Percentiles rank a stretch among this genome's conserved stretches.
Evolutionary conservation across 2,329 filamentous ascomycete species (phyloP).

Genomic region (Cordyceps javanica): DNA sequence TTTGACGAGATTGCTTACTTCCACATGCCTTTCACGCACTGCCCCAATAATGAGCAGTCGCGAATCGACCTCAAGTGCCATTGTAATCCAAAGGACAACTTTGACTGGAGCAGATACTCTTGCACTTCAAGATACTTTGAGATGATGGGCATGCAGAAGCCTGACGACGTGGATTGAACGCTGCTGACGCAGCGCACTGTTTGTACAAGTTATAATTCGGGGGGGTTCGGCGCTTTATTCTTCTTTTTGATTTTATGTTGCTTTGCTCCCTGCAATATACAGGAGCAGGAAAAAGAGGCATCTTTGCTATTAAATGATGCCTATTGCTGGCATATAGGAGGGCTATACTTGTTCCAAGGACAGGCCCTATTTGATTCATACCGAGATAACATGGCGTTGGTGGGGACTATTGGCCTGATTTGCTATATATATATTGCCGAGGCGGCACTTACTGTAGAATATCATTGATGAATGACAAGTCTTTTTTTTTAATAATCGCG

Average conservation of each 20-base stretch:
- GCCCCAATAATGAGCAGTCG: conserved; percentile 82
- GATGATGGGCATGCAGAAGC: conserved; percentile 72
- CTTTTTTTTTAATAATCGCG: background rate
- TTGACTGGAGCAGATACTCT: conserved; percentile 98
- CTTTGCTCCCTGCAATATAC: background rate
- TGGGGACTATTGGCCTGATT: background rate
- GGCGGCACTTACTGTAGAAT: background rate
- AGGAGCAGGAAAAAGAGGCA: background rate
- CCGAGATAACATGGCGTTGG: conserved; percentile 6
- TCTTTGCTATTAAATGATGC: background rate
- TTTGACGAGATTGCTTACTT: conserved; percentile 99
- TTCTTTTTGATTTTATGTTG: background rate
- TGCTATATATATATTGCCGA: background rate
- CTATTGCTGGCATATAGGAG: background rate
- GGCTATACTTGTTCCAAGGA: background rate
- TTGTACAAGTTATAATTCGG: background rate
- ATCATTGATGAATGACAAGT: background rate
- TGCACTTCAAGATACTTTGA: conserved; percentile 87
- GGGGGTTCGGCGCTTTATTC: background rate
- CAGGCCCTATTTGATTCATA: background rate
- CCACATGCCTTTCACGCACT: conserved; percentile 96
- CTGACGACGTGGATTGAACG: conserved; percentile 69
- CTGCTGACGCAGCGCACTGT: conserved; percentile 38
- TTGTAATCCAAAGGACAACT: conserved; percentile 94
- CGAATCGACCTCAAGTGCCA: conserved; percentile 83